A percentile compares a stretch with the other conserved stretches of the same genome.
These are phyloP conservation scores for Basipetospora chlamydospora DNA, from an alignment of 2,329 filamentous ascomycete species.

Conservation along the genomic window DNA sequence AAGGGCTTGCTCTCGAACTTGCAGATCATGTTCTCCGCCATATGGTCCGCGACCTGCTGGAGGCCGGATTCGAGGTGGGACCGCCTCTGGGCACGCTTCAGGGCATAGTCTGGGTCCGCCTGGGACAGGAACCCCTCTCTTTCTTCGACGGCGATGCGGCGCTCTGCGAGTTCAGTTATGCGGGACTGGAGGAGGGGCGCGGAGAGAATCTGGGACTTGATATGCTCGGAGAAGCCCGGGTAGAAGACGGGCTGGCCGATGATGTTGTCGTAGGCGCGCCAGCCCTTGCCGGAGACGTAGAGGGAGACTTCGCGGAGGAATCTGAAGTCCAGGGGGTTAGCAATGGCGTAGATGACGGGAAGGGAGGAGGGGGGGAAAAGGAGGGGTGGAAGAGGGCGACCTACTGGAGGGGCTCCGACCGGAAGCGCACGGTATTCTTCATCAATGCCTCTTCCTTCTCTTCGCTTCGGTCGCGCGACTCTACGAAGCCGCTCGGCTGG, in stretches of 20 bases:
- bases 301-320: constrained; percentile 89
- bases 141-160: constrained; percentile 61
- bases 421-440: constrained; percentile 77
- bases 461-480: constrained; percentile 25
- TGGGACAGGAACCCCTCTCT: constrained; percentile 52
- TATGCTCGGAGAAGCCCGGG: constrained; percentile 76
- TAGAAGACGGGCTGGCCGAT: constrained; percentile 93
- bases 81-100: constrained; percentile 30
- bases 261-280: constrained; percentile 83
- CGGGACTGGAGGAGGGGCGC: constrained; percentile 61
- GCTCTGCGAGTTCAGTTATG: constrained; percentile 62
- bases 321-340: constrained; percentile 24
- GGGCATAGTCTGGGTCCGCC: constrained; percentile 37
- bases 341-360: constrained; percentile 7
- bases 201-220: constrained; percentile 64
- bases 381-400: constrained; percentile 8
- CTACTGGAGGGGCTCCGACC: constrained; percentile 49
- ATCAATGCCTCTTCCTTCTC: constrained; percentile 57
- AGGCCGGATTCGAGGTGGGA: constrained; percentile 58
- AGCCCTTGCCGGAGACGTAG: constrained; percentile 84
- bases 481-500: constrained; percentile 55
- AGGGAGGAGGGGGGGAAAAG: neutral
- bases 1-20: constrained; percentile 95
- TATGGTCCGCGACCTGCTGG: constrained; percentile 66
- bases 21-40: constrained; percentile 95